phyloP scores from a whole-genome alignment of 2,329 filamentous ascomycete species.

The Hypomyces rosellus region DNA sequence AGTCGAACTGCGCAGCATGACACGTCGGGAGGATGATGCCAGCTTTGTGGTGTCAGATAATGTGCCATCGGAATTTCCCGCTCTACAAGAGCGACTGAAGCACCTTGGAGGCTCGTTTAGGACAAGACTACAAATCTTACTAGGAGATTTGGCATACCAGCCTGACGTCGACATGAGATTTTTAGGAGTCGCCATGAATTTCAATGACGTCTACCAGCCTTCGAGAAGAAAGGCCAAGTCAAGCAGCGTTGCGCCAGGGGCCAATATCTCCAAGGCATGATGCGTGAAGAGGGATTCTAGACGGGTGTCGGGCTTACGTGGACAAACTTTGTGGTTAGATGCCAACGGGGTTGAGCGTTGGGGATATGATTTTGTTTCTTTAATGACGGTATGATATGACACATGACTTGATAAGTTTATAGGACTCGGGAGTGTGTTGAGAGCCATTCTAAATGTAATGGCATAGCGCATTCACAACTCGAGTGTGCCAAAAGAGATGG shows the following conservation, averaged over 20 bases:
- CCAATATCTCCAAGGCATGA: too few relatives aligned
- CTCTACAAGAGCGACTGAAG: slow-evolving; percentile 65
- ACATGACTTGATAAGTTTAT: background rate
- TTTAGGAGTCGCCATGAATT: slow-evolving; percentile 96
- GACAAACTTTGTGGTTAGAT: too few relatives aligned
- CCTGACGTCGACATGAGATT: slow-evolving; percentile 94
- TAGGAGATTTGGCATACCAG: slow-evolving; percentile 89
- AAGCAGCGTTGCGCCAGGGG: slow-evolving; percentile 17
- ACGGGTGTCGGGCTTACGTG: too few relatives aligned
- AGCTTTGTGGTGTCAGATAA: slow-evolving; percentile 40
- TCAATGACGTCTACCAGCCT: slow-evolving; percentile 92
- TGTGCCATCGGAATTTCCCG: slow-evolving; percentile 61
- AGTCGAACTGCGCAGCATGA: slow-evolving; percentile 66
- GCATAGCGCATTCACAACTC: too few relatives aligned
- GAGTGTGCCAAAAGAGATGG: too few relatives aligned
- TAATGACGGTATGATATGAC: background rate
- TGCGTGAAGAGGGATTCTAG: too few relatives aligned
- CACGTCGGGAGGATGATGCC: slow-evolving; percentile 30
- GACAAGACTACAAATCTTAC: slow-evolving; percentile 67
- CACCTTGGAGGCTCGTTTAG: slow-evolving; percentile 72
- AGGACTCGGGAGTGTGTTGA: background rate
- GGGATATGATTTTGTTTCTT: background rate
- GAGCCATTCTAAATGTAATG: too few relatives aligned
- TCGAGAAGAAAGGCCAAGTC: slow-evolving; percentile 55
- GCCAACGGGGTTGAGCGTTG: too few relatives aligned